Base-by-base conservation (phyloP, 2,329 filamentous ascomycete genomes). In the Metarhizium brunneum region DNA sequence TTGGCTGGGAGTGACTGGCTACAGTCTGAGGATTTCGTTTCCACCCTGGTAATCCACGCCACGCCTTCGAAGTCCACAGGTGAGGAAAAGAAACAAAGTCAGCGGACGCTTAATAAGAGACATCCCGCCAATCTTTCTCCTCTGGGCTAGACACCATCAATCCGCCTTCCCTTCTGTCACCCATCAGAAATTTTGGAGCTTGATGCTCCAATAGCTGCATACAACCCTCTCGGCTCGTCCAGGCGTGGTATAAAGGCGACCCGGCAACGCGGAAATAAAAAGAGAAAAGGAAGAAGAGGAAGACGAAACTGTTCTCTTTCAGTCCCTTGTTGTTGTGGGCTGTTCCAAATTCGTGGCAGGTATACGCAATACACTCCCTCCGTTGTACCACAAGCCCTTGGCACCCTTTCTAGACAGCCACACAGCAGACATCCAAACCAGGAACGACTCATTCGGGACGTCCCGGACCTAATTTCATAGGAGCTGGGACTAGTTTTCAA, bases 31-130 rank as follows among this genome's bases (percentile, higher is more conserved):
- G 32, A 8, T 56, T 54, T 32, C 50, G n/a, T 54, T 51, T 32
- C 54, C 51, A 53, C 59, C 54, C 56, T 20, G 47, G 53, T 52
- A 54, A 53, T 43, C 53, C 53, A 50, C 49, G 51, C 40, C 55
- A 54, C 47, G 51, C 54, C 53, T 47, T 38, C 38, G 32, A 47
- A 51, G 48, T 52, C 36, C 49, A 53, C 20, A 18, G 52, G 55
- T 47, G 52, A 54, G 54, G 47, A 59, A 54, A 54, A 54, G 50
- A 54, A 53, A 48, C 47, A 42, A 35, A 54, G 35, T 42, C 47
- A 43, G 36, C 25, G 29, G 47, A 40, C 45, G 45, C 18, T 52
- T 53, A 56, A 57, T 59, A 53, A 51, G 48, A 57, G 54, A 55
- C 53, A 45, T 48, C 47, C 40, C 51, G 42, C 51, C 38, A n/a